Evolutionary conservation across 1,139 yeast species (phyloP), one percentile per base, ranked within the genome.

Genomic region (Sugiyamaella novakii): DNA sequence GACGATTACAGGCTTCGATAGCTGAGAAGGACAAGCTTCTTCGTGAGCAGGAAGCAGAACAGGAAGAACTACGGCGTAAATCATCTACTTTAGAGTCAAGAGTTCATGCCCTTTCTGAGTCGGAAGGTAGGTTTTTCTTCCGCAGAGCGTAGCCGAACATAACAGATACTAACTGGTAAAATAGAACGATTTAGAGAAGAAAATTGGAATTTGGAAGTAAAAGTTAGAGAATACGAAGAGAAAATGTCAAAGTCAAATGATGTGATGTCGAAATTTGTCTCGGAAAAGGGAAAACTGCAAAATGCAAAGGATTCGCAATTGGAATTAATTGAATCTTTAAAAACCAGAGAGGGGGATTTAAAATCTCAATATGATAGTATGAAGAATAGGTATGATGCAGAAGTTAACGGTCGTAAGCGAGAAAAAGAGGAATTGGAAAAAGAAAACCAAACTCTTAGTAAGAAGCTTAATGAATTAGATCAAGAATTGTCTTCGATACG

Each of bases 141-240:
- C 33, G 14, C 12, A 7, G 28, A 11, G 15, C 33, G 14, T n/a
- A 5, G 33, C 33, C 8, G 17, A n/a, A n/a, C 8, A 14, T 6
- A 29, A 31, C 21, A 15, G n/a, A 22, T n/a, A 19, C 39, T 35
- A 21, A 35, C 39, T 3, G 6, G 17, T 22, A 4, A 17, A 17
- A 4, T 29, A 63, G 77, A 77, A 48, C 73, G 74, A 29, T 70
- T 78, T 55, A 83, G 82, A 61, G 91, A 86, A 59, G 77, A 79
- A 50, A 85, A 83, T 60, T 87, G 96, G 95, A 87, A 85, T 59
- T 73, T 87, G 53, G 89, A 84, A 63, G 67, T 82, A 25, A 75
- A 76, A 46, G 65, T 83, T 14, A 78, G 79, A 46, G 74, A 70
- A 39, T 68, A 81, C 46, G 70, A 75, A 33, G 80, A 79, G 33